phyloP scores from a whole-genome alignment of 352 stramenopile species.

The Phytophthora palmivora region DNA sequence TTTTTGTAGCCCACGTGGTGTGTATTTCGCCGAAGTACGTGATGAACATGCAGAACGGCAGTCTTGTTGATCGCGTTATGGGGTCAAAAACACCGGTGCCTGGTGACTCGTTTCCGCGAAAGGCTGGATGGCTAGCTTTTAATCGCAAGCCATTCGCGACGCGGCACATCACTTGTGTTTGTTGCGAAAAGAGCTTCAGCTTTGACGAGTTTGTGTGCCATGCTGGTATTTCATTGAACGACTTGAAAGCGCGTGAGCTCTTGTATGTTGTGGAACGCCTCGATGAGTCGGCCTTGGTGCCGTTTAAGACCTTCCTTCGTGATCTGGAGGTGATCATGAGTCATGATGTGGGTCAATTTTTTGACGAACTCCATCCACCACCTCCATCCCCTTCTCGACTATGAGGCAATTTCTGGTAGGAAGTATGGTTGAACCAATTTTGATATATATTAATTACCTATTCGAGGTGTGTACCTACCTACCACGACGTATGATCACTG shows the following conservation, averaged over 20 bases:
- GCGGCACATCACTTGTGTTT: conserved; percentile 23
- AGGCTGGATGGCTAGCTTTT: conserved; percentile 37
- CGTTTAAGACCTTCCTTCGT: conserved; percentile 23
- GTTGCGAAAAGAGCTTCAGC: conserved; percentile 21
- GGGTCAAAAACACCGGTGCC: conserved; percentile 27
- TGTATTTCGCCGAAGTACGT: conserved; percentile 43
- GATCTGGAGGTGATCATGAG: conserved; percentile 11
- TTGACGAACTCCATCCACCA: too few species aligned
- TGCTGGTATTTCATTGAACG: conserved; percentile 31
- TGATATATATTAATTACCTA: too few species aligned
- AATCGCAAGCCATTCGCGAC: conserved; percentile 2
- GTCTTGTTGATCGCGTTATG: conserved; percentile 31
- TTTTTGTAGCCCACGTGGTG: conserved; percentile 36
- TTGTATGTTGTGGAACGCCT: conserved; percentile 35
- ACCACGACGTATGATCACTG: too few species aligned
- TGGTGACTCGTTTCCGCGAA: conserved; percentile 36
- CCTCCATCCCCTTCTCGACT: too few species aligned
- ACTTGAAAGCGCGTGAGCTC: conserved; percentile 18
- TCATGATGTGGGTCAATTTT: too few species aligned
- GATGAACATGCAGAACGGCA: conserved; percentile 41
- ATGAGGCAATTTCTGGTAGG: too few species aligned
- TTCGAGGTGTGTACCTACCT: too few species aligned
- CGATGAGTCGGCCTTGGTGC: conserved; percentile 30
- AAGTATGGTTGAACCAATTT: too few species aligned
- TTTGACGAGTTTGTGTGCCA: conserved; percentile 35